These are phyloP conservation scores for Phytophthora melonis DNA, from an alignment of 352 stramenopile genomes.

Conservation along the genomic window DNA sequence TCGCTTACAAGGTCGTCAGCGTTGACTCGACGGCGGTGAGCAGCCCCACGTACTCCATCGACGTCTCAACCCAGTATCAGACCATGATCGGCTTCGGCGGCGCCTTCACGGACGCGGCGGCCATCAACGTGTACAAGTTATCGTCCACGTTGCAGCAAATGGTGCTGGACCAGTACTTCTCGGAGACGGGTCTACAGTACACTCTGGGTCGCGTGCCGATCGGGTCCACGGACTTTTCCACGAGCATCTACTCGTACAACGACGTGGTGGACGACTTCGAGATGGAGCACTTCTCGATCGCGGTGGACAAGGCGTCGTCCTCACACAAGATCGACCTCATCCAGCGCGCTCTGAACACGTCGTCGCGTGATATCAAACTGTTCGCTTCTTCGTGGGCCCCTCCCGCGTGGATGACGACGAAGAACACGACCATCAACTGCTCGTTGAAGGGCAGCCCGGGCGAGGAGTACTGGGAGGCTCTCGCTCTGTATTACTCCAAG, in stretches of 20 bases:
- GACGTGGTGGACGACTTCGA: constrained; percentile 76
- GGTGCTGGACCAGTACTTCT: constrained; percentile 86
- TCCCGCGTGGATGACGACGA: constrained; percentile 88
- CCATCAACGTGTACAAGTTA: constrained; percentile 86
- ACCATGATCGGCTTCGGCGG: constrained; percentile 90
- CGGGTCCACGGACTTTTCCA: constrained; percentile 88
- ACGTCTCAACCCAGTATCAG: constrained; percentile 69
- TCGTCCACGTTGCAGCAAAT: constrained; percentile 61
- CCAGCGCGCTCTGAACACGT: constrained; percentile 55
- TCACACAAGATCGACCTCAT: constrained; percentile 82
- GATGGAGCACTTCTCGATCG: constrained; percentile 85
- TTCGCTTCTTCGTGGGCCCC: constrained; percentile 88
- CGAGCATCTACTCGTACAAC: constrained; percentile 88
- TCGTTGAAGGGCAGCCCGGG: constrained; percentile 61
- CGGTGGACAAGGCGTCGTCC: constrained; percentile 72
- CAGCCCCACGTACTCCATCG: constrained; percentile 55
- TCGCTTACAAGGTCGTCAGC: constrained; percentile 45
- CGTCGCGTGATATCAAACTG: constrained; percentile 59
- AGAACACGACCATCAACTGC: constrained; percentile 69
- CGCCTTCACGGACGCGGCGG: constrained; percentile 88
- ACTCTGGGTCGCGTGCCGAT: constrained; percentile 87
- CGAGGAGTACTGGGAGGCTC: constrained; percentile 72
- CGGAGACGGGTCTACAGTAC: constrained; percentile 78
- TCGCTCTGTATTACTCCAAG: constrained; percentile 90
- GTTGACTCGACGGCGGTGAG: constrained; percentile 34